Conservation (phyloP, 805 yeast species). For the Cyberlindnera mississippiensis region DNA sequence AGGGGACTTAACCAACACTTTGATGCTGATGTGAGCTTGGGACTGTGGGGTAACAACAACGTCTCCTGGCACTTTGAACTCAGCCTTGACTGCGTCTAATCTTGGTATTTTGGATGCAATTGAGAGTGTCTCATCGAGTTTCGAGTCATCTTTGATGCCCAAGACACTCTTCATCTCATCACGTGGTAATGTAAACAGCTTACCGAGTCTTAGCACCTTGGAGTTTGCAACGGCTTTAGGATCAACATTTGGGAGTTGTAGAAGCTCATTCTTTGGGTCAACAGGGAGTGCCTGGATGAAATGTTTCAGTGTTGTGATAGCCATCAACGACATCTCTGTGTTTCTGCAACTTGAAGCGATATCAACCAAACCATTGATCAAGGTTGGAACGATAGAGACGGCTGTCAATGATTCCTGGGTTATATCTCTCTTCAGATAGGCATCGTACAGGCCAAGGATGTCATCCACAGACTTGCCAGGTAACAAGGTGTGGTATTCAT, state of each 20-base stretch:
- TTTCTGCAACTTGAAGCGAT: constrained; percentile 79
- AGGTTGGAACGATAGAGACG: constrained; percentile 58
- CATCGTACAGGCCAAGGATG: constrained; percentile 47
- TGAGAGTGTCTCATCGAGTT: constrained; percentile 45
- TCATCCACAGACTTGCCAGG: constrained; percentile 40
- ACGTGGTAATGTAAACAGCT: constrained; percentile 56
- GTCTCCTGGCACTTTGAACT: constrained; percentile 88
- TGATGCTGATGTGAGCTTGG: constrained; percentile 67
- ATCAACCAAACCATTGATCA: constrained; percentile 71
- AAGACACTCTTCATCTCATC: constrained; percentile 52
- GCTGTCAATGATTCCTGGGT: constrained; percentile 44
- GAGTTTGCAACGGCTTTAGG: constrained; percentile 37
- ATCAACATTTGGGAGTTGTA: constrained; percentile 79
- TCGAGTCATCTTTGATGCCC: constrained; percentile 42
- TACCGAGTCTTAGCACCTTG: constrained; percentile 61
- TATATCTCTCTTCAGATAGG: constrained; percentile 51
- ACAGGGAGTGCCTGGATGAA: constrained; percentile 70
- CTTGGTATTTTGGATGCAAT: constrained; percentile 67
- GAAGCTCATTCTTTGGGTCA: constrained; percentile 55
- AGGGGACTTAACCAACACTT: constrained; percentile 73
- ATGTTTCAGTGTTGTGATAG: constrained; percentile 65
- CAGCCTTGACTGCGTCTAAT: constrained; percentile 62
- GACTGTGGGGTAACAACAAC: constrained; percentile 64
- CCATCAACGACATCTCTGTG: constrained; percentile 55
- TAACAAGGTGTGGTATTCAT: constrained; percentile 51